These are phyloP conservation scores for Septoria linicola DNA, from an alignment of 2,329 filamentous ascomycete genomes.

Conservation along the genomic window DNA sequence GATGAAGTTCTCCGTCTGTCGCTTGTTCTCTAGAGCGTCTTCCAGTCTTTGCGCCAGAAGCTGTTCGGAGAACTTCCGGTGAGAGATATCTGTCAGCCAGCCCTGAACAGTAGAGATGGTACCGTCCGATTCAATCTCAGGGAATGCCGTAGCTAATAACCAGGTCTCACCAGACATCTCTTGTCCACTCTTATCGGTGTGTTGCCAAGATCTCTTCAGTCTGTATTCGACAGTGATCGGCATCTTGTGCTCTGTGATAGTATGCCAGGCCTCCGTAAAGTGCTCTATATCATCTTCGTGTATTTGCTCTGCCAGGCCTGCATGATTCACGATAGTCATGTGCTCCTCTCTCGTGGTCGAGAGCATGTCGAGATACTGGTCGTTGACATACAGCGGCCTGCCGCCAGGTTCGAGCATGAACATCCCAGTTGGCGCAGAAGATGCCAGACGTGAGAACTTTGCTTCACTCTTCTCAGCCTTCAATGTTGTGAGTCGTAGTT, in stretches of 20 bases:
- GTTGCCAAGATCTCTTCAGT: conserved; percentile 39
- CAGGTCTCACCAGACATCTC: conserved; percentile 34
- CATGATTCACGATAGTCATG: conserved; percentile 12
- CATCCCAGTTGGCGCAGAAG: conserved; percentile 43
- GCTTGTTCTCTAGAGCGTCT: conserved; percentile 40
- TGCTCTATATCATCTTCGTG: conserved; percentile 40
- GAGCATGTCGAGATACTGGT: conserved; percentile 42
- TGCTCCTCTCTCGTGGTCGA: conserved; percentile 27
- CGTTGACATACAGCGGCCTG: conserved; percentile 42
- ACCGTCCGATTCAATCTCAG: conserved; percentile 35
- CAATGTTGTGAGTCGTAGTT: conserved; percentile 35
- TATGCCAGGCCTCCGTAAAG: conserved; percentile 36
- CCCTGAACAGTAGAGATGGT: conserved; percentile 34
- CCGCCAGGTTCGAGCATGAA: conserved; percentile 39
- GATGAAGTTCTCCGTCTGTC: conserved; percentile 41
- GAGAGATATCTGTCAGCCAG: conserved; percentile 39
- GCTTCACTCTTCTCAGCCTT: conserved; percentile 40
- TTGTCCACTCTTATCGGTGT: conserved; percentile 31
- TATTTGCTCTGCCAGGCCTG: conserved; percentile 18
- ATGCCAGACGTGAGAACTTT: conserved; percentile 43
- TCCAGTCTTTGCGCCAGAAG: conserved; percentile 35
- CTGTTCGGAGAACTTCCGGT: conserved; percentile 37
- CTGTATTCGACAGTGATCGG: conserved; percentile 42
- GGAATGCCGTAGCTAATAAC: conserved; percentile 36
- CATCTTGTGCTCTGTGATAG: conserved; percentile 36